Base-by-base conservation (phyloP, 768 basidiomycete species). In the Termitomyces sp. region DNA sequence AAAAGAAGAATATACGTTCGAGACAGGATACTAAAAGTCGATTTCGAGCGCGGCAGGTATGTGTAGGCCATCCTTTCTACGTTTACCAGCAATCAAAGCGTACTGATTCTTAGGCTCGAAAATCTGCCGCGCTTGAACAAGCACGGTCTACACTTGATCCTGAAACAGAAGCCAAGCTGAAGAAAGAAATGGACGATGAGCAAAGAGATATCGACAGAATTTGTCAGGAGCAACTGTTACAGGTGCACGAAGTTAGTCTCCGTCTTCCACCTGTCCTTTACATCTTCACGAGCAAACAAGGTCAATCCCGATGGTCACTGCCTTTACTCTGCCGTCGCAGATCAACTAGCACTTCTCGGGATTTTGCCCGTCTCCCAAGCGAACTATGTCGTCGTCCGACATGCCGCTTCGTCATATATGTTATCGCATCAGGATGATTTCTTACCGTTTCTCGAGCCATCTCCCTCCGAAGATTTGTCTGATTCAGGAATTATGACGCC, bases 221-320 rank as follows among this genome's bases (percentile, higher is more conserved):
- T 13, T 90, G 88, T 68, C 81, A 87, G 49, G 78, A 86, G 47
- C 72, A 87, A n/a, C 77, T 77, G 20, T 73, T 93, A 34, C 78
- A 83, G 57, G 76, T 90, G 41, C 73, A 84, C 60, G 84, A 93
- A 78, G 90, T 86, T 56, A 55, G 74, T 64, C 33, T 24, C 22
- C 16, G 41, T 42, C 28, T 18, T 26, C 15, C 8, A 16, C 15
- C 5, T 18, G 46, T 42, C 36, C 45, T 42, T 56, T 41, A 24
- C n/a, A 49, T 33, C 31, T 15, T 57, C 24, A 55, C 31, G 15
- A 42, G 15, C 20, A 45, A 16, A 33, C 13, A 60, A 97, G 94
- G 88, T 98, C 64, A 86, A 86, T 58, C 93, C 96, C 18, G 96
- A 98, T 65, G 96, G 96, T 0, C 95, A 98, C 65, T 98, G 96